A percentile compares a stretch with the other conserved stretches of the same genome.
phyloP scores from a whole-genome alignment of 169 alveolate species.

The Plasmodium gonderi region DNA sequence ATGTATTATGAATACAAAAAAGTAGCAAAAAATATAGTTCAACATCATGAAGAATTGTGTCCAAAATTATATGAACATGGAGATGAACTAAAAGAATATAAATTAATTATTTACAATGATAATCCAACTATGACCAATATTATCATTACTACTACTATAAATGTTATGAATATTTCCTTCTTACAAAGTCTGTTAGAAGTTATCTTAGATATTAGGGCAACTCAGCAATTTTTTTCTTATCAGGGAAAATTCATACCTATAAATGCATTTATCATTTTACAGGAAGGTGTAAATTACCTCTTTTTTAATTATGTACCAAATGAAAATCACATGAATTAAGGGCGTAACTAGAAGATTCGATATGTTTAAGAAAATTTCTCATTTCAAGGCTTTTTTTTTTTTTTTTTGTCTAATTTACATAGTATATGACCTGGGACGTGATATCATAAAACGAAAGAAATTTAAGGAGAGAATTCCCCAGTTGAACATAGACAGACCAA shows the following conservation, averaged over 20 bases:
- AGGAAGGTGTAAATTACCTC: constrained; percentile 19
- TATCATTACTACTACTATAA: constrained; percentile 36
- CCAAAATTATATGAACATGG: neutral
- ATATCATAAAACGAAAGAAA: too few relatives aligned
- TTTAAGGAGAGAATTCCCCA: too few relatives aligned
- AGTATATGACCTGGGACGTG: too few relatives aligned
- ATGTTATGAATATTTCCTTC: constrained; percentile 57
- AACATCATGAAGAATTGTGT: neutral
- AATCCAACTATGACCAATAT: constrained; percentile 66
- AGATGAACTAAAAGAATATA: constrained; percentile 21
- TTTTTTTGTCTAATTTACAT: too few relatives aligned
- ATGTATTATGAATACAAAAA: constrained; percentile 31
- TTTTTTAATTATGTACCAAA: constrained; percentile 53
- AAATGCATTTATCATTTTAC: constrained; percentile 21
- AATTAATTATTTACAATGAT: constrained; percentile 50
- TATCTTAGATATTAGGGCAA: constrained; percentile 33
- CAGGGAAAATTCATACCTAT: constrained; percentile 26
- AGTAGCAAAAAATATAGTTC: neutral
- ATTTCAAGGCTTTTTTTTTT: too few relatives aligned
- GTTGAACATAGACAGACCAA: too few relatives aligned
- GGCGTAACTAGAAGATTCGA: neutral
- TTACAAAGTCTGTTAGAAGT: constrained; percentile 50
- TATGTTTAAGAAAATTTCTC: too few relatives aligned
- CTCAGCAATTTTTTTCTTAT: constrained; percentile 52
- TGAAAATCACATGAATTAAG: constrained; percentile 19